Conservation (phyloP, 1,284 basidiomycete species). For the Volvariella volvacea region DNA sequence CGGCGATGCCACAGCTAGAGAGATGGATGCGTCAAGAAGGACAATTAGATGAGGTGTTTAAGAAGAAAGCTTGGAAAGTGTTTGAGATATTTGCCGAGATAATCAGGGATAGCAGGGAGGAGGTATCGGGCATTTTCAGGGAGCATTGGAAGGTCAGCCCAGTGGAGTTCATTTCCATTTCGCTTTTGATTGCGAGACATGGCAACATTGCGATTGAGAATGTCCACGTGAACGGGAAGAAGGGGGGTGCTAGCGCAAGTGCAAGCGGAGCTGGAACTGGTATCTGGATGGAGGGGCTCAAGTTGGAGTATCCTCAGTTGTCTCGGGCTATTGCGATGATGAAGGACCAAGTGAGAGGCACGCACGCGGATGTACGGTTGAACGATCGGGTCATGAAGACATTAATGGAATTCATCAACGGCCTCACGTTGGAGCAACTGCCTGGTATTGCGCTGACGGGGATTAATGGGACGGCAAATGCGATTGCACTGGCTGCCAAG, state of each 20-base stretch:
- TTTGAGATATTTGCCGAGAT: conserved; percentile 40
- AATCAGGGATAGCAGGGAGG: conserved; percentile 20
- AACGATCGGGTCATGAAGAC: conserved; percentile 44
- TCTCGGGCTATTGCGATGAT: conserved; percentile 38
- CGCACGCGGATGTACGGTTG: conserved; percentile 46
- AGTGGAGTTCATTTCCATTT: conserved; percentile 53
- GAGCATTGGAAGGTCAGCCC: conserved; percentile 46
- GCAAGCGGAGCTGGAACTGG: background rate
- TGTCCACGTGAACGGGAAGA: background rate
- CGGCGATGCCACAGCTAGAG: conserved; percentile 37
- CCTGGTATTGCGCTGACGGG: no score
- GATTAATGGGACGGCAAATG: no score
- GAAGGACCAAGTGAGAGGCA: conserved; percentile 40
- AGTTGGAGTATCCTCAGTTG: conserved; percentile 25
- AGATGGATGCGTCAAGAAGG: conserved; percentile 43
- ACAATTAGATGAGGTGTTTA: conserved; percentile 23
- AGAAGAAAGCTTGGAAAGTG: conserved; percentile 28
- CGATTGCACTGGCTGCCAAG: background rate
- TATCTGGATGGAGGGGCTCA: conserved; percentile 20
- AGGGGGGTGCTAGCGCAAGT: no score
- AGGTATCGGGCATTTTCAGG: conserved; percentile 25
- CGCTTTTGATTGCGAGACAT: conserved; percentile 40
- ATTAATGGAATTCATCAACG: conserved; percentile 37
- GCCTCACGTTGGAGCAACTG: conserved; percentile 11
- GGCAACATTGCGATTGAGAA: conserved; percentile 18